Evolutionary conservation across 2,329 filamentous ascomycete genomes (phyloP).

Genomic region (Cladosporium sp.): DNA sequence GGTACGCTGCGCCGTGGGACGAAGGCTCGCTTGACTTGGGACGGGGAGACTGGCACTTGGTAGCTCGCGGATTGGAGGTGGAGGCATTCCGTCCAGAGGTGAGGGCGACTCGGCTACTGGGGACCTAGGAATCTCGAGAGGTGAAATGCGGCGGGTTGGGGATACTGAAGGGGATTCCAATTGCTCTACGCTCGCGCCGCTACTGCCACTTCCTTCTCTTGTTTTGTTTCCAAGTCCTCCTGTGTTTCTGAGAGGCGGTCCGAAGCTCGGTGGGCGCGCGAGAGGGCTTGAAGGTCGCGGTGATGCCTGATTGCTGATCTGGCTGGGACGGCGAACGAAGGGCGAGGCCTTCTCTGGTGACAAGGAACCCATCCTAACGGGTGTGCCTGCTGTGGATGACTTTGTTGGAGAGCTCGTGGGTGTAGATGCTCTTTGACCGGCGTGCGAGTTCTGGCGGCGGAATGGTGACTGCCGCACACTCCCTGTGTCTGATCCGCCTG

Average conservation of each 20-base stretch:
- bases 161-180: slow-evolving; percentile 4
- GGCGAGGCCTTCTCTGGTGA: slow-evolving; percentile 27
- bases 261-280: slow-evolving; percentile 30
- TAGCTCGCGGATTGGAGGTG: slow-evolving; percentile 23
- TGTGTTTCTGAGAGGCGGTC: slow-evolving; percentile 19
- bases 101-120: slow-evolving; percentile 9
- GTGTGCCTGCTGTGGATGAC: slow-evolving; percentile 1
- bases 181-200: slow-evolving; percentile 9
- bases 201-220: slow-evolving; percentile 6
- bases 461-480: slow-evolving; percentile 29
- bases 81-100: slow-evolving; percentile 18
- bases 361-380: neutral
- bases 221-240: slow-evolving; percentile 20
- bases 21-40: slow-evolving; percentile 14
- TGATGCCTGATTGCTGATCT: slow-evolving; percentile 23
- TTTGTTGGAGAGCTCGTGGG: slow-evolving; percentile 24
- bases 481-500: slow-evolving; percentile 8
- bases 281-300: slow-evolving; percentile 33
- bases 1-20: slow-evolving; percentile 36
- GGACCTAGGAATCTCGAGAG: slow-evolving; percentile 2
- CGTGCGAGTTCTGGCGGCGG: slow-evolving; percentile 35
- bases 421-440: slow-evolving; percentile 25
- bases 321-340: slow-evolving; percentile 32
- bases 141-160: slow-evolving; percentile 8
- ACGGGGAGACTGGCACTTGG: slow-evolving; percentile 27